Base-by-base conservation (phyloP, 768 basidiomycete genomes). In the Ramaria rubella region DNA sequence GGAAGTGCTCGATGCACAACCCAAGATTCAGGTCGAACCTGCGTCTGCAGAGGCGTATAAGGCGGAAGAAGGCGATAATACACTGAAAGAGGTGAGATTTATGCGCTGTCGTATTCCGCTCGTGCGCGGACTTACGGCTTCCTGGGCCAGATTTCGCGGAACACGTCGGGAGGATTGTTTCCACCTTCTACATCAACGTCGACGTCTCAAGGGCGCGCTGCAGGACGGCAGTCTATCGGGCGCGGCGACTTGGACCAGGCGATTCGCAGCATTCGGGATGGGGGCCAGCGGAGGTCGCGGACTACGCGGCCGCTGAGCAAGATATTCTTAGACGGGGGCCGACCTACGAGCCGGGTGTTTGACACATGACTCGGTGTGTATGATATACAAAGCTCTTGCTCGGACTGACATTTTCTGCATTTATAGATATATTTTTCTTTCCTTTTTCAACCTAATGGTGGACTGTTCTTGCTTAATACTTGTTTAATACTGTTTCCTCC, bases 201-300 rank as follows among this genome's bases (percentile, higher is more conserved):
- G 7, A 68, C 59, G 14, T 77, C 78, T 1, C 75, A 78, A 52
- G 46, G 70, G 75, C 4, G 68, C 71, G 26, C 73, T 76, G 46
- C 67, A 68, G 78, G 76, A 40, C 72, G 70, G 49, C 73, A 72
- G 31, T 85, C 89, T 1, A 66, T 89, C 59, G 83, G 85, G 6
- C 80, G 85, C 34, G 93, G 93, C 9, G 86, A 87, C 54, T 70
- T 95, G 30, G 92, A 97, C 61, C 81, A 88, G 63, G 88, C 87
- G 1, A 86, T 97, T 38, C 83, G 87, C 17, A 91, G 85, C 59
- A 80, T 93, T 74, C 80, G 81, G 43, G 80, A 79, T 48, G 91
- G 83, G 33, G 56, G 63, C 60, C 81, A 76, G 65, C 74, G 80
- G 45, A 73, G 82, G 59, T 71, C 69, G 26, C 75, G 81, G 45